phyloP scores from a whole-genome alignment of 179 eudicot genomes.

The Spinacia oleracea region DNA sequence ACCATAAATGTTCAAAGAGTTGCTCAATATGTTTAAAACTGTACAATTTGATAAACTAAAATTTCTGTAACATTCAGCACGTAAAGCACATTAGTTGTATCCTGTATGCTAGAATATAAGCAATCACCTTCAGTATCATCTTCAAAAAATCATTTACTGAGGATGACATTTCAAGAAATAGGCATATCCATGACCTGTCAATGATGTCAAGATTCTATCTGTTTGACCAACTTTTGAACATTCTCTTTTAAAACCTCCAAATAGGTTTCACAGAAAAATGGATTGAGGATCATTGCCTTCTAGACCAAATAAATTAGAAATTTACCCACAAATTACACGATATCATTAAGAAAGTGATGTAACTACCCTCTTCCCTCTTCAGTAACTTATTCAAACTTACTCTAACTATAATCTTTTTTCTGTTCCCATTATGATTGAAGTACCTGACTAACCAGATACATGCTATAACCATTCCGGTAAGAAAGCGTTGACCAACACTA shows the following conservation, averaged over 20 bases:
- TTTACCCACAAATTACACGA: neutral
- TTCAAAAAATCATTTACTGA: too few species aligned
- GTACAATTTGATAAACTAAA: too few species aligned
- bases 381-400: neutral
- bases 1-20: neutral
- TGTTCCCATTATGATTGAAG: neutral
- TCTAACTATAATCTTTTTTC: neutral
- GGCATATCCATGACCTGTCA: neutral
- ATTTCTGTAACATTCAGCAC: neutral
- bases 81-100: neutral
- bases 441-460: neutral
- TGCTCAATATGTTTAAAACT: neutral
- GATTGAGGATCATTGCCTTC: neutral
- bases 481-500: neutral
- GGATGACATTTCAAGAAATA: neutral
- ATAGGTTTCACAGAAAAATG: neutral
- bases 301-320: neutral
- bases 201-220: neutral
- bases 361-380: neutral
- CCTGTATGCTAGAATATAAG: neutral
- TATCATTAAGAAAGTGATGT: neutral
- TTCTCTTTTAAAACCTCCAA: neutral
- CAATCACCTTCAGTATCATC: neutral
- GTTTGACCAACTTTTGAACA: neutral
- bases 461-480: neutral